Evolutionary conservation across 495 filamentous ascomycete species (phyloP), one percentile per base, ranked within the genome.

Genomic region (Parathielavia hyrcaniae): DNA sequence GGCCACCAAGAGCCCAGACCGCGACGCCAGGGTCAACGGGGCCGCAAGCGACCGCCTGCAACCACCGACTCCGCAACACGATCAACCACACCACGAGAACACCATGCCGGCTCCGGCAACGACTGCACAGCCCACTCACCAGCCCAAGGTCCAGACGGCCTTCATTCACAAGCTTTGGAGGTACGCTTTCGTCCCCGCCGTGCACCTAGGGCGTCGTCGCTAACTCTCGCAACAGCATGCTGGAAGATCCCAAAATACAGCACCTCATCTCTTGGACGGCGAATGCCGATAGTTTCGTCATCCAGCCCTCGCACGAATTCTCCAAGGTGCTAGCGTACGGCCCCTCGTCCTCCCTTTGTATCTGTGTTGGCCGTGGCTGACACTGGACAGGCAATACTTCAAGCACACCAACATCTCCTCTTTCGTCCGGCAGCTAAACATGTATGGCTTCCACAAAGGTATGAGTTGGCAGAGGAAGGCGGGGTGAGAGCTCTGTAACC

Each of bases 361-460:
- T 23, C 16, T 38, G 14, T 6, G 20, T 19, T 38, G 55, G 35
- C 26, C 30, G 17, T 48, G 32, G 20, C 57, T 64, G 56, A 61
- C 61, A 53, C 46, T 63, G 38, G 40, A 54, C 47, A 87, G 85
- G 57, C 83, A 95, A 83, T 98, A 98, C 71, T 98, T 98, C 72
- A 98, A 98, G 69, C 93, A 98, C 71, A 98, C 93, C 58, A 98
- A 98, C 68, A 95, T 97, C 54, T 97, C 93, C 5, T 98, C 93
- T 11, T 98, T 98, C 69, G 93, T 98, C 38, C 84, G 93, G 49
- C 93, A 98, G 73, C 77, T 98, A 53, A 98, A 98, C 69, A 98
- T 98, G 93, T 98, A 98, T 65, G 93, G 93, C 2, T 98, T 98
- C 76, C 93, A 98, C 73, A 98, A 98, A 90, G 93, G 93, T 93